Percentiles rank a stretch among this genome's conserved stretches.
phyloP scores from a whole-genome alignment of 805 yeast species.

The Ogataea neopini region DNA sequence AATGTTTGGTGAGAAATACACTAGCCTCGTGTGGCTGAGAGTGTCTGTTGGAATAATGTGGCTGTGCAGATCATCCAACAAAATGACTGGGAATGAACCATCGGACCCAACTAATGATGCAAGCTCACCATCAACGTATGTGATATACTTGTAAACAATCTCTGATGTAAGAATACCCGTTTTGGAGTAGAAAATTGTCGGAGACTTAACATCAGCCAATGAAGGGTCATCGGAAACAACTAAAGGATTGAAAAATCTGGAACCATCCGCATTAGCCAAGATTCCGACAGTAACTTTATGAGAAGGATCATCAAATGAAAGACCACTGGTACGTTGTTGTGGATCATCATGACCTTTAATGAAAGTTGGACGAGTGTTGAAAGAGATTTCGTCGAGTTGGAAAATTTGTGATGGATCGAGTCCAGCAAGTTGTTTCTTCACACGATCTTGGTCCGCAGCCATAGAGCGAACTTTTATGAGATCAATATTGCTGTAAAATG shows the following conservation, averaged over 20 bases:
- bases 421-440: conserved; percentile 19
- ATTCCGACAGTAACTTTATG: conserved; percentile 29
- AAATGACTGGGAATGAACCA: conserved; percentile 27
- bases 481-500: conserved; percentile 25
- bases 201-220: conserved; percentile 11
- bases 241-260: conserved; percentile 29
- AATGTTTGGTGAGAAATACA: conserved; percentile 31
- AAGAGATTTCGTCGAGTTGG: conserved; percentile 39
- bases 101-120: conserved; percentile 6
- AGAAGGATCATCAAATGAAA: conserved; percentile 18
- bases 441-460: conserved; percentile 28
- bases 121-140: conserved; percentile 19
- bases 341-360: conserved; percentile 15
- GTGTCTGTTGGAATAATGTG: conserved; percentile 38
- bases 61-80: conserved; percentile 37
- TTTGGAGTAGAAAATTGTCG: conserved; percentile 23
- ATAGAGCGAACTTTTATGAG: conserved; percentile 18
- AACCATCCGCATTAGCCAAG: conserved; percentile 33
- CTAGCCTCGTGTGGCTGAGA: conserved; percentile 31
- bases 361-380: conserved; percentile 26
- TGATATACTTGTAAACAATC: conserved; percentile 28
- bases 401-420: conserved; percentile 32
- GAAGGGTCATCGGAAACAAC: conserved; percentile 27
- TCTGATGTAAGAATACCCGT: conserved; percentile 31
- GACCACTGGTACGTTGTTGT: conserved; percentile 7